These are phyloP conservation scores for Eutypa lata DNA, from an alignment of 2,329 filamentous ascomycete species.

Conservation along the genomic window DNA sequence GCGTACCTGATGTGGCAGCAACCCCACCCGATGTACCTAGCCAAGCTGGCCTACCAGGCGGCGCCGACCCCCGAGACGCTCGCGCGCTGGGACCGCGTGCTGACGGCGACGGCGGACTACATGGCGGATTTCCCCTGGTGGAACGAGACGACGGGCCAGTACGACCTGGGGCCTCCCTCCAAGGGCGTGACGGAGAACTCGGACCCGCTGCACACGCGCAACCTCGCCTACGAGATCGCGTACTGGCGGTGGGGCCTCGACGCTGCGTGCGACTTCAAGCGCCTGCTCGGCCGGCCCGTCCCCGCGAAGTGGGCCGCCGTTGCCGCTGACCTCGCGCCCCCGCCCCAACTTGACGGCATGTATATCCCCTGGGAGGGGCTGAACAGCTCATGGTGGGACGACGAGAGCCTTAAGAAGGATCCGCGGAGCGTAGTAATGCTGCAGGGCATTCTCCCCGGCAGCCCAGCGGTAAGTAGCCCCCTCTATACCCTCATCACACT, in stretches of 20 bases:
- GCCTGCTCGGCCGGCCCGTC: background rate
- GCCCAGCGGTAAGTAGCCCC: background rate
- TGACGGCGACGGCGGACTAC: no score
- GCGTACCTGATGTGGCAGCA: no score
- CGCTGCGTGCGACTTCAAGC: background rate
- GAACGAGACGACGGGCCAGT: no score
- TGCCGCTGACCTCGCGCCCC: background rate
- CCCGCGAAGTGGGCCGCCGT: background rate
- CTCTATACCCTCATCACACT: background rate
- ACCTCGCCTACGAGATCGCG: background rate
- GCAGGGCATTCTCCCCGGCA: background rate
- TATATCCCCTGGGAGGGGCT: slow-evolving; percentile 1
- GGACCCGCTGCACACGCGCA: background rate
- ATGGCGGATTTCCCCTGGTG: no score
- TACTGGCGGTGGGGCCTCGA: background rate
- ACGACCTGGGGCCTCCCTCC: no score
- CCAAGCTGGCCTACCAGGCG: no score
- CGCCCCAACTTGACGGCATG: background rate
- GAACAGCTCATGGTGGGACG: background rate
- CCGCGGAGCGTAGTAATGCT: background rate
- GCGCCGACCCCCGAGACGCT: no score
- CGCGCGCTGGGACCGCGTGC: no score
- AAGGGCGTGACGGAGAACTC: background rate
- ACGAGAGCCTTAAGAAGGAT: background rate
- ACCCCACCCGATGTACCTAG: no score